Evolutionary conservation across 83 land plant species (phyloP).

Genomic region (Diphasiastrum complanatum): DNA sequence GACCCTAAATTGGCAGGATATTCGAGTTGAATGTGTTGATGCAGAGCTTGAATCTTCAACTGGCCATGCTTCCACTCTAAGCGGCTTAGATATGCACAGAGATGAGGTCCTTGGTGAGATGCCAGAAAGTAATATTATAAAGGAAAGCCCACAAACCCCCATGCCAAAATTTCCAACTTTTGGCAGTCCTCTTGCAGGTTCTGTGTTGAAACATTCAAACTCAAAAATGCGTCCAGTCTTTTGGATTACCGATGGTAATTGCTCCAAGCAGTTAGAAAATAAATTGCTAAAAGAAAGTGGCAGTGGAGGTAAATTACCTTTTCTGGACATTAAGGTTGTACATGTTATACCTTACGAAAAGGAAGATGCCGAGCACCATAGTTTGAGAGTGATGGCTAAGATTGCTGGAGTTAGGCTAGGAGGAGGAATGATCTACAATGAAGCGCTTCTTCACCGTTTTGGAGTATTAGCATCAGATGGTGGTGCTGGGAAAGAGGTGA

Average conservation of each 20-base stretch:
- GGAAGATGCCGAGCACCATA: conserved; percentile 73
- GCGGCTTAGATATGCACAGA: too few relatives aligned
- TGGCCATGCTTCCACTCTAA: too few relatives aligned
- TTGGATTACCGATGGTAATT: conserved; percentile 55
- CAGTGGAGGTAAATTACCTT: conserved; percentile 30
- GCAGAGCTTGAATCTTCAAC: too few relatives aligned
- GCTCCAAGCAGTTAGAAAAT: conserved; percentile 25
- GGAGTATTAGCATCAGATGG: conserved; percentile 94
- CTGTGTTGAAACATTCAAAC: neutral
- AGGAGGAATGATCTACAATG: conserved; percentile 92
- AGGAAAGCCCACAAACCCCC: too few relatives aligned
- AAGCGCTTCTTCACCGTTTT: conserved; percentile 87
- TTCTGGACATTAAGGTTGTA: conserved; percentile 55
- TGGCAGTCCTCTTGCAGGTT: neutral
- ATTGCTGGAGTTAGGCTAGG: conserved; percentile 82
- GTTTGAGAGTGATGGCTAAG: conserved; percentile 61
- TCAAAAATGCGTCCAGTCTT: conserved; percentile 68
- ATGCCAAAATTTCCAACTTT: too few relatives aligned
- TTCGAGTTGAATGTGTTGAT: conserved; percentile 69
- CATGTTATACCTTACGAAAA: conserved; percentile 69
- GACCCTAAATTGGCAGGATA: conserved; percentile 52
- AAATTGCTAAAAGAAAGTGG: conserved; percentile 5
- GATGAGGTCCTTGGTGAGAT: too few relatives aligned
- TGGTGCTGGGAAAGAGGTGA: conserved; percentile 79
- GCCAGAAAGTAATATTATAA: too few relatives aligned